phyloP scores from a whole-genome alignment of 2,329 filamentous ascomycete species.

The Furcasterigmium furcatum region DNA sequence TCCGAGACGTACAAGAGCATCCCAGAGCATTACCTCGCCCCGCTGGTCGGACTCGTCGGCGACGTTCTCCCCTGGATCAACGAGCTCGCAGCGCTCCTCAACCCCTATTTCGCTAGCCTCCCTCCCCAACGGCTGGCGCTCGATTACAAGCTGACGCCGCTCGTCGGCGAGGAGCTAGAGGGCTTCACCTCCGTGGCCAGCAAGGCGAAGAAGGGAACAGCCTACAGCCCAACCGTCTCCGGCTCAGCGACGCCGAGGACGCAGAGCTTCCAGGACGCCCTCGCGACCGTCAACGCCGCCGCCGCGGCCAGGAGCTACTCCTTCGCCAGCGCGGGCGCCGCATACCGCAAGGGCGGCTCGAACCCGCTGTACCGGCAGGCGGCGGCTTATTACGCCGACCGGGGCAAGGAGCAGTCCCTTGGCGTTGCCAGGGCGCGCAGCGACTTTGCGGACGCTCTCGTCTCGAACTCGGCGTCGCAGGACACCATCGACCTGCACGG shows the following conservation, averaged over 20 bases:
- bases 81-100: slow-evolving; percentile 38
- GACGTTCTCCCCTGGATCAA: slow-evolving; percentile 34
- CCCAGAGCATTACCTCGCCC: slow-evolving; percentile 37
- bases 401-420: slow-evolving; percentile 62
- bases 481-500: slow-evolving; percentile 76
- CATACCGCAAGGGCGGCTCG: slow-evolving; percentile 54
- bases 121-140: slow-evolving; percentile 31
- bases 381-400: slow-evolving; percentile 71
- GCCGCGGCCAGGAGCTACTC: slow-evolving; percentile 24
- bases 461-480: slow-evolving; percentile 61
- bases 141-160: slow-evolving; percentile 32
- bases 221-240: slow-evolving; percentile 1
- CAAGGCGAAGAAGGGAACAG: not conserved
- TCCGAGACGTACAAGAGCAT: slow-evolving; percentile 35
- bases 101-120: slow-evolving; percentile 37
- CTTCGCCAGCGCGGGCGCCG: slow-evolving; percentile 32
- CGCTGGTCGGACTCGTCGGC: slow-evolving; percentile 23
- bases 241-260: not conserved
- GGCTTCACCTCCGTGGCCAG: slow-evolving; percentile 3
- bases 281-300: slow-evolving; percentile 20
- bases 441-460: slow-evolving; percentile 67
- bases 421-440: slow-evolving; percentile 56
- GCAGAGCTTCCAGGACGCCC: slow-evolving; percentile 7
- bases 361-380: slow-evolving; percentile 72
- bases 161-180: slow-evolving; percentile 26